Conservation (phyloP, 139 green algal species). For the Chlamydomonas sphaeroides region DNA sequence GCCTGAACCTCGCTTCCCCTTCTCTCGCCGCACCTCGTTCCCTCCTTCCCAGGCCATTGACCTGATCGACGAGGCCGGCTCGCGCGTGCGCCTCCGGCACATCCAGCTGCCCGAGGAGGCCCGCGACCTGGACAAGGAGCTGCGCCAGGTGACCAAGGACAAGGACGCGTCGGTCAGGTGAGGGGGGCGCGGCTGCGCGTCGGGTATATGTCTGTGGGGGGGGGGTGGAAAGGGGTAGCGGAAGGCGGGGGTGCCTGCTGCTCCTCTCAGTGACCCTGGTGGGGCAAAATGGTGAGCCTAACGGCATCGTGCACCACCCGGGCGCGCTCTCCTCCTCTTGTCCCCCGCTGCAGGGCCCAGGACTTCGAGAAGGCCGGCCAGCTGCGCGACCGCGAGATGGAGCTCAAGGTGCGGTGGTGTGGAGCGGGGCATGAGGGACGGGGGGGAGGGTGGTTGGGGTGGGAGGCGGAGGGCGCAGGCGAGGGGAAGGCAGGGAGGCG, state of each 20-base stretch:
- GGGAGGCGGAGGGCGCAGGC: too few relatives aligned
- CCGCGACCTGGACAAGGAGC: slow-evolving; percentile 75
- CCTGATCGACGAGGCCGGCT: slow-evolving; percentile 99
- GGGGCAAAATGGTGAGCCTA: neutral
- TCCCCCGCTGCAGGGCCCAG: slow-evolving; percentile 55
- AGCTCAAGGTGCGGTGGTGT: slow-evolving; percentile 43
- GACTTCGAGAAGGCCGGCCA: slow-evolving; percentile 98
- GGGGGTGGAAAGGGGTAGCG: neutral
- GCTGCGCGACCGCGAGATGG: slow-evolving; percentile 97
- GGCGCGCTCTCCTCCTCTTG: too few relatives aligned
- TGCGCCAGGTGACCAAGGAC: slow-evolving; percentile 94
- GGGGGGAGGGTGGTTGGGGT: neutral
- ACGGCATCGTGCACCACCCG: too few relatives aligned
- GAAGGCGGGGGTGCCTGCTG: neutral
- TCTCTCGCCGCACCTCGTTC: neutral
- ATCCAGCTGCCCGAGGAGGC: slow-evolving; percentile 98
- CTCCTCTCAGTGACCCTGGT: too few relatives aligned
- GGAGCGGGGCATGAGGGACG: neutral
- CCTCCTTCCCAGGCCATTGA: slow-evolving; percentile 90
- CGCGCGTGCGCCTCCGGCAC: slow-evolving; percentile 93
- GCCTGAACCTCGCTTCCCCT: neutral
- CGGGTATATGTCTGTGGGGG: neutral
- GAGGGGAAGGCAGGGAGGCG: too few relatives aligned
- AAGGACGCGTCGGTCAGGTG: slow-evolving; percentile 95
- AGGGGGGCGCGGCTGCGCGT: neutral